Percentiles rank a stretch among this genome's conserved stretches.
These are phyloP conservation scores for Phoenix dactylifera DNA, from an alignment of 176 grass and related monocot species.

Conservation along the genomic window DNA sequence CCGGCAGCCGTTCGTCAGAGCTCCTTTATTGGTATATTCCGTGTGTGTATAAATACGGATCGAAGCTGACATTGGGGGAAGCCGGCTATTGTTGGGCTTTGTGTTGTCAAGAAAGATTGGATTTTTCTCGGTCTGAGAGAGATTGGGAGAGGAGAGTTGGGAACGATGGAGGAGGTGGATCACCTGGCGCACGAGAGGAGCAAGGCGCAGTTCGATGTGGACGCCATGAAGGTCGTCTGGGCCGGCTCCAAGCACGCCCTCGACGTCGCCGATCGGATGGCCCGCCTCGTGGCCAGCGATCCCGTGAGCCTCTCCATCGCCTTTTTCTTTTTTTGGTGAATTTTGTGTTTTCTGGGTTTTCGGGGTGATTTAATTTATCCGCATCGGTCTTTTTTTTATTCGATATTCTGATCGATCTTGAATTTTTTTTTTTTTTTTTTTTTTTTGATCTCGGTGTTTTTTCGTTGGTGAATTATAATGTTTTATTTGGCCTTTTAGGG, in stretches of 20 bases:
- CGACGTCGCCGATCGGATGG: conserved; percentile 75
- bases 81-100: no score
- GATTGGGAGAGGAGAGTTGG: background rate
- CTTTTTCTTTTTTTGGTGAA: background rate
- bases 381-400: no score
- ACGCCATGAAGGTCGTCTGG: conserved; percentile 90
- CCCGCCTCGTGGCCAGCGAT: conserved; percentile 75
- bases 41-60: no score
- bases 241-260: conserved; percentile 82
- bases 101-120: no score
- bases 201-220: conserved; percentile 59
- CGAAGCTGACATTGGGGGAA: no score
- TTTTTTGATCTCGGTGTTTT: no score
- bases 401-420: no score
- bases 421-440: no score
- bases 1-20: no score
- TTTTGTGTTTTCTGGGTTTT: background rate
- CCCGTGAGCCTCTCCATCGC: conserved; percentile 35
- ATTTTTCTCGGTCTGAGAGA: background rate
- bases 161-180: conserved; percentile 37
- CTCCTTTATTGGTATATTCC: no score
- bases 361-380: background rate
- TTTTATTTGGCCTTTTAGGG: no score
- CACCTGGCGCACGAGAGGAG: conserved; percentile 60
- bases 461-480: no score